Conservation (phyloP, 495 filamentous ascomycete species). For the Lindgomyces ingoldianus region DNA sequence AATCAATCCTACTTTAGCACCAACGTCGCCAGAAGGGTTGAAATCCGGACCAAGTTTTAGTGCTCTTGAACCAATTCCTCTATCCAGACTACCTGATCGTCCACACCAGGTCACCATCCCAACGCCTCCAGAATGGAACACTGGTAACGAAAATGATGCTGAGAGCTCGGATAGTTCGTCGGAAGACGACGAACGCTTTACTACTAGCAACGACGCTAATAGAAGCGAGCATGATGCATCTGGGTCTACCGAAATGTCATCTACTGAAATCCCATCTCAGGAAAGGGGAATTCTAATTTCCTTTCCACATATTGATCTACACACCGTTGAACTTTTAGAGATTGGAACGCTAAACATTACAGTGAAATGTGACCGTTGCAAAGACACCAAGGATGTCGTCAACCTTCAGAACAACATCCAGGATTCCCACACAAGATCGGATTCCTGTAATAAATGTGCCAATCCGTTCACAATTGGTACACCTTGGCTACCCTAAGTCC, state of each 20-base stretch:
- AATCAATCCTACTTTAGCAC: not conserved
- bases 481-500: not conserved
- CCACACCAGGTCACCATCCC: conserved; percentile 75
- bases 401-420: conserved; percentile 57
- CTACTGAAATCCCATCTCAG: conserved; percentile 49
- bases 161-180: conserved; percentile 25
- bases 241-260: conserved; percentile 14
- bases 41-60: not conserved
- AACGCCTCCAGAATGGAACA: conserved; percentile 78
- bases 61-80: not conserved
- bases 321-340: conserved; percentile 80
- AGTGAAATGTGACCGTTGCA: conserved; percentile 84
- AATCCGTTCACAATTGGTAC: conserved; percentile 62
- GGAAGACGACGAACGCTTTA: conserved; percentile 42
- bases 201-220: conserved; percentile 39
- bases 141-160: conserved; percentile 27
- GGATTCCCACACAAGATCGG: conserved; percentile 44
- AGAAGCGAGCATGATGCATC: conserved; percentile 39
- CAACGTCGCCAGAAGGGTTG: not conserved
- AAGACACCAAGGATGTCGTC: conserved; percentile 69
- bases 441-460: conserved; percentile 77
- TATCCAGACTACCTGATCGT: conserved; percentile 43
- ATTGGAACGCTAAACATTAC: conserved; percentile 67
- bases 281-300: conserved; percentile 75
- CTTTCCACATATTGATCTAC: conserved; percentile 78